phyloP scores from a whole-genome alignment of 441 rosid genomes.

The Corymbia calophylla region DNA sequence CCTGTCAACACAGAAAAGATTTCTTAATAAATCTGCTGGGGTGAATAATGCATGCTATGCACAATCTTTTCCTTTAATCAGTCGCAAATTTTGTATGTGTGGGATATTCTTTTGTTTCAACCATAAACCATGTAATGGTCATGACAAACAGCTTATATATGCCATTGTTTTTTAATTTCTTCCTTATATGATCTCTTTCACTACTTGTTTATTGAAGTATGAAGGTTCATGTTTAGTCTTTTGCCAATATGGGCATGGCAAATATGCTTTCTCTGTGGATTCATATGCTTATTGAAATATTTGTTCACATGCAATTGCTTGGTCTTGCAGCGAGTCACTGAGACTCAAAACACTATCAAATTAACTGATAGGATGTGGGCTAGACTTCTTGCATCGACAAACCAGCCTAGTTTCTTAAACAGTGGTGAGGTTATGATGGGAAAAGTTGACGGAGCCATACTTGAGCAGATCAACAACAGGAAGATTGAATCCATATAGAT shows the following conservation, averaged over 20 bases:
- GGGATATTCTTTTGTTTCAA: neutral
- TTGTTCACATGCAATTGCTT: neutral
- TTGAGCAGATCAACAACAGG: slow-evolving; percentile 30
- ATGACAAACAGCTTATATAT: neutral
- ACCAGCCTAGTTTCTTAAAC: slow-evolving; percentile 67
- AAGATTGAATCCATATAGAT: slow-evolving; percentile 29
- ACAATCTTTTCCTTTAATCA: neutral
- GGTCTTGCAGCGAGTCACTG: slow-evolving; percentile 54
- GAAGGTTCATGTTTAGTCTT: neutral
- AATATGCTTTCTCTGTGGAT: neutral
- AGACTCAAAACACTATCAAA: slow-evolving; percentile 49
- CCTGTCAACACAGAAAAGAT: neutral
- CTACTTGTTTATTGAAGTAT: neutral
- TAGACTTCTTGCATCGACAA: slow-evolving; percentile 74
- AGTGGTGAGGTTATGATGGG: slow-evolving; percentile 22
- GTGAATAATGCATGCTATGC: neutral
- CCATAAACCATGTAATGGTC: neutral
- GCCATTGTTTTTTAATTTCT: neutral
- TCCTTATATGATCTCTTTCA: neutral
- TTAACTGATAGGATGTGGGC: slow-evolving; percentile 81
- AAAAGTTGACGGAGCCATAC: slow-evolving; percentile 22
- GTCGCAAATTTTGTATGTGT: neutral
- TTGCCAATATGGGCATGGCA: neutral
- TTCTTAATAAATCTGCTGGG: neutral
- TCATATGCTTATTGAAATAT: neutral